Evolutionary conservation across 768 basidiomycete species (phyloP), one percentile per base, ranked within the genome.

Genomic region (Tricholoma terreum): DNA sequence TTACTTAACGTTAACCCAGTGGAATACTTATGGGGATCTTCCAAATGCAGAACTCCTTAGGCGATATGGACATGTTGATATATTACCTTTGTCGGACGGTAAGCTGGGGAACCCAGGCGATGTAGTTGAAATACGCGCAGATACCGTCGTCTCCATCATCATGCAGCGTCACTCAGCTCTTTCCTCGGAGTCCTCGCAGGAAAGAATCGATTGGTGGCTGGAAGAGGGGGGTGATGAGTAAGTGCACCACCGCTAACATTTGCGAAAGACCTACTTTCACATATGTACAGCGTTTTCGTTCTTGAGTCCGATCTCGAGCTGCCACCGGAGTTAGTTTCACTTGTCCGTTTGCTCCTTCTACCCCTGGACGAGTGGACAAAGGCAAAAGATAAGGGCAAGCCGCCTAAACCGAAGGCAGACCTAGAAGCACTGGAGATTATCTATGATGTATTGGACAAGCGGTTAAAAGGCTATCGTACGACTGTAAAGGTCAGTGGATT

Each of bases 1-100:
- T 53, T 30, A 31, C 30, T 56, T 50, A 60, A 42, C 30, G 19
- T 42, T 19, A 19, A 51, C 34, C 49, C 62, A 95, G 93, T 94
- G 87, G 84, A 98, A 98, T 70, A 98, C 96, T 0, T 99, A 98
- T 69, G 92, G 89, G 24, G 90, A 95, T 65, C 87, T 85, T 1
- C 93, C 96, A 5, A 98, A 98, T 67, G 84, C 90, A 6, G 95
- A 95, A 63, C 82, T 99, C 7, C 80, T 99, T n/a, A 84, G 97
- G 43, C 84, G 91, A 55, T 98, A 96, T 66, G 97, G 97, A 0
- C 90, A 98, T 65, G 87, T 96, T 54, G 97, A 98, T 71, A 66
- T 85, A 27, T 69, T 94, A 15, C 81, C 80, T 8, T 68, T 89
- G 14, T 72, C 80, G 0, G 61, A 77, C 19, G 75, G 77, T 19